phyloP scores from a whole-genome alignment of 106 monocot genomes.

The Amphibolis antarctica region DNA sequence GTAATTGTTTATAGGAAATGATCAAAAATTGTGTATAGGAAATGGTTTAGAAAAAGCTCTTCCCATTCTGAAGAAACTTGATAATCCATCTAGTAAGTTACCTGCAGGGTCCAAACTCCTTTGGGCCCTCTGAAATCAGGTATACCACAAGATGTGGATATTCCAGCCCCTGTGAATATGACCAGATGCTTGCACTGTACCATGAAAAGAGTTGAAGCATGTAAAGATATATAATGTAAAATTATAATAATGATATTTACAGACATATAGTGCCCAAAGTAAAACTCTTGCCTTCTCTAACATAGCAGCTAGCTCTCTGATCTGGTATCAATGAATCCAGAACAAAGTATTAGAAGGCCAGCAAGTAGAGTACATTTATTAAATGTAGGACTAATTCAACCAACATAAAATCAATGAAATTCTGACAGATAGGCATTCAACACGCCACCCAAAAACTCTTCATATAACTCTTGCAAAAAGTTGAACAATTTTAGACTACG shows the following conservation, averaged over 20 bases:
- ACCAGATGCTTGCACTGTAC: conserved; percentile 92
- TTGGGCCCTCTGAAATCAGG: conserved; percentile 99
- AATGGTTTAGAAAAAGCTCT: no score
- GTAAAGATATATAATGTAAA: not conserved
- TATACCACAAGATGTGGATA: conserved; percentile 97
- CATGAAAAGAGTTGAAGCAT: not conserved
- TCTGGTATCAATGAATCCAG: conserved; percentile 26
- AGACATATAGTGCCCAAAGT: not conserved
- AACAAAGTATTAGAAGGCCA: not conserved
- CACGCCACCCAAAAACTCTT: no score
- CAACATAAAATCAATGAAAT: no score
- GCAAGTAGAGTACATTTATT: not conserved
- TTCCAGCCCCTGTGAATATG: conserved; percentile 94
- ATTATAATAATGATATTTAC: not conserved
- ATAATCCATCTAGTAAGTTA: conserved; percentile 10
- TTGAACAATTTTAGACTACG: no score
- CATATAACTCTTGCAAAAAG: no score
- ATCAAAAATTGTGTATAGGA: no score
- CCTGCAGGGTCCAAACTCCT: conserved; percentile 99
- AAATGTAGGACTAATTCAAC: not conserved
- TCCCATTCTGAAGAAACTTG: no score
- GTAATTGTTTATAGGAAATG: no score
- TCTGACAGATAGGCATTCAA: no score
- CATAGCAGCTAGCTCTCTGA: conserved; percentile 66
- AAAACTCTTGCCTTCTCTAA: conserved; percentile 47